Evolutionary conservation across 1,284 basidiomycete genomes (phyloP), one percentile per base, ranked within the genome.

Genomic region (Pseudozyma thailandica): DNA sequence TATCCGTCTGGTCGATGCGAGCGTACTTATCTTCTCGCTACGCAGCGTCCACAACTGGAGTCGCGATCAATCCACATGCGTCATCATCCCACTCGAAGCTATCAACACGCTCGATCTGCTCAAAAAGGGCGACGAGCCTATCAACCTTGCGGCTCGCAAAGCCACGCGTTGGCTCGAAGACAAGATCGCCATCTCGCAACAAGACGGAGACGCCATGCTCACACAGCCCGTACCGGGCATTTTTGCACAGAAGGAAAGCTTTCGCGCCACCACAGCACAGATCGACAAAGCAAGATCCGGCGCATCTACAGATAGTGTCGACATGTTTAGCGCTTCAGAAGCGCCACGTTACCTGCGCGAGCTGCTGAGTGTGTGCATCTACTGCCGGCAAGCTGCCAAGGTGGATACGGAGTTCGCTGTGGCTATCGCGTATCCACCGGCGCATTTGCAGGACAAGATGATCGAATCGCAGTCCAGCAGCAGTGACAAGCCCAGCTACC

Each of bases 51-150:
- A 92, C 85, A 88, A 88, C 52, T 92, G 92, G 87, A 85, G 88
- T 78, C 89, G 90, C 1, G 88, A 88, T 2, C 85, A 89, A 28
- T 84, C 89, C 72, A 88, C 92, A 83, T 81, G 90, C 55, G 80
- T 94, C 54, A 88, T 96, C 57, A 86, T 96, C 37, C 93, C 93
- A 1, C 87, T 92, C 21, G 93, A 95, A 88, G 93, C 91, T 6
- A 87, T 95, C 28, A 93, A 92, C 79, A 95, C 93, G 0, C 88
- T 96, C n/a, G 93, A 96, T 82, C 85, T 94, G 6, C 88, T 95
- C 74, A 96, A 96, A 86, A 95, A 94, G 82, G 93, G 93, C 1
- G 89, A 89, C 0, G 90, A 87, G 30, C 84, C 88, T 0, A 87
- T 92, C 20, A 92, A 92, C 0, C 88, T 91, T 73, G 89, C 90